Base-by-base conservation (phyloP, 495 filamentous ascomycete species). In the Chaetomium tenue region DNA sequence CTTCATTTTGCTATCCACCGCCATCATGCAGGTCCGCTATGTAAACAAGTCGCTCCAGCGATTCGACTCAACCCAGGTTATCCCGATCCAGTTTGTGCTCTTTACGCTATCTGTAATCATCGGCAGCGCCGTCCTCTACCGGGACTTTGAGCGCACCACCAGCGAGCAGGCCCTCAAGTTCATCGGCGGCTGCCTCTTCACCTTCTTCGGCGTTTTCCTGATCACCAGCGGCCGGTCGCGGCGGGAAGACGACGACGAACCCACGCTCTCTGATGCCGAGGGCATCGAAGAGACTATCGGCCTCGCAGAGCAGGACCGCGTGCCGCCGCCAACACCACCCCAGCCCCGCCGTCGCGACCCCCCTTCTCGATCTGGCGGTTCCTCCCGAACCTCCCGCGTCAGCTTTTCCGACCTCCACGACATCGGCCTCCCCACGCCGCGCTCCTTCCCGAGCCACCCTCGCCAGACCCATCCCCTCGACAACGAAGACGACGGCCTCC, bases 11-110 rank as follows among this genome's bases (percentile, higher is more conserved):
- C 78, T 93, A 8, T 86, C 76, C 33, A 96, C 93, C 9, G 94
- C 94, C 22, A 77, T 98, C 60, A 89, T 97, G 85, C 94, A 98
- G 76, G 91, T 98, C 66, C 91, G 89, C 65, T 98, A 97, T 73
- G 82, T 98, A 66, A 98, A 98, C 78, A 91, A 92, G 55, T 93
- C 94, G 1, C 80, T 98, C 22, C 92, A 95, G 72, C 87, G 91
- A 59, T 98, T 98, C 78, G 91, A 97, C 74, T 93, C 93, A 0
- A 98, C 94, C 0, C 91, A 96, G 70, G 94, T 98, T 65, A 97
- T 98, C 59, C 94, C 94, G 2, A 91, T 91, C 15, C 94, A 98
- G 71, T 98, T 98, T 68, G 94, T 98, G 28, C 82, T 96, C 46
- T 98, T 98, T 74, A 98, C 94, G 0, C 80, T 98, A 7, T 96